Evolutionary conservation across 2,329 filamentous ascomycete species (phyloP), one percentile per base, ranked within the genome.

Genomic region (Exophiala sideris): DNA sequence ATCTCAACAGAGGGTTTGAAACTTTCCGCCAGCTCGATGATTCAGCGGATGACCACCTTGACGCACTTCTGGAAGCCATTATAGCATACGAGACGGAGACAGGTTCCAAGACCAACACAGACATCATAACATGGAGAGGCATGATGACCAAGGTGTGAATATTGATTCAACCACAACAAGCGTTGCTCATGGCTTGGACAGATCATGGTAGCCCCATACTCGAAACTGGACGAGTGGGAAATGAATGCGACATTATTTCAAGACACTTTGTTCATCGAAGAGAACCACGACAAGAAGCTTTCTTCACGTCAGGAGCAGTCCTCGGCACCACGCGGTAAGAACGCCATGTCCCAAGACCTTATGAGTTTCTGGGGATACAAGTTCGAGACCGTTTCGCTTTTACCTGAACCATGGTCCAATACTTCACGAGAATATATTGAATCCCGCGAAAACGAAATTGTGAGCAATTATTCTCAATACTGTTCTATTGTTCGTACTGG

Each of bases 301-400:
- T 77, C 80, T 1, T 81, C 83, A 10, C 81, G 83, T 61, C 71
- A 75, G 56, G 75, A 78, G 32, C 86, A 91, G 70, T 77, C 66
- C 18, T 70, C 69, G 61, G 78, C 74, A 64, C 66, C 68, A 48
- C 70, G 74, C 56, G 73, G 77, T 57, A 73, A 80, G 64, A 74
- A 83, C 61, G 73, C 77, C 65, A 75, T 78, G 67, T 81, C 88
- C 0, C 85, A 87, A 47, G 87, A 94, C 54, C 77, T 91, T 60
- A 96, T 96, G 91, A 84, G 86, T 46, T 99, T 86, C 67, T 97
- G 92, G 92, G 92, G 92, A 34, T 99, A 99, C 76, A 99, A 99
- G 69, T 99, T 99, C 65, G 94, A 99, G 71, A 88, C 89, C 0
- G 72, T 99, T 1, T 84, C 86, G 5, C 85, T 94, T 1, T 74